These are phyloP conservation scores for Sporothrix phasma DNA, from an alignment of 2,329 filamentous ascomycete genomes.

Conservation along the genomic window DNA sequence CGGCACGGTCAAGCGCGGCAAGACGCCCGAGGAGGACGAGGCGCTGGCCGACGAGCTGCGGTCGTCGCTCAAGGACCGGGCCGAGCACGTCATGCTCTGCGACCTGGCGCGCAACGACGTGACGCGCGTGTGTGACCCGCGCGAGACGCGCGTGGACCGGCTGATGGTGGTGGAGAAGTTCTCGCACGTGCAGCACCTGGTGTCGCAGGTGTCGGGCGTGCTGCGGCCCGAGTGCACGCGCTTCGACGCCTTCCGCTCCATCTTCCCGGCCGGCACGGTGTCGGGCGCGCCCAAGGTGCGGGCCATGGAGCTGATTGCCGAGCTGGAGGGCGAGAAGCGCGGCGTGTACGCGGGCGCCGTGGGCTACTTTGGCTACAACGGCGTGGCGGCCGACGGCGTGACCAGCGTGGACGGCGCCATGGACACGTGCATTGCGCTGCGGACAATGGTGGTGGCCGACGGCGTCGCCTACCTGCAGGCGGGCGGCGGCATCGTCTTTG, in stretches of 20 bases:
- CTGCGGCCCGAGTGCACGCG: slow-evolving; percentile 72
- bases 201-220: slow-evolving; percentile 90
- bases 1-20: slow-evolving; percentile 83
- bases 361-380: slow-evolving; percentile 88
- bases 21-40: slow-evolving; percentile 71
- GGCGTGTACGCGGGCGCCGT: slow-evolving; percentile 94
- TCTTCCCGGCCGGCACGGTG: slow-evolving; percentile 94
- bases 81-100: slow-evolving; percentile 95
- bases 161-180: slow-evolving; percentile 93
- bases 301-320: slow-evolving; percentile 94
- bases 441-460: slow-evolving; percentile 92
- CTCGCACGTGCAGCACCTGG: slow-evolving; percentile 93
- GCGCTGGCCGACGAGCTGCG: slow-evolving; percentile 66
- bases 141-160: slow-evolving; percentile 80
- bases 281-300: slow-evolving; percentile 91
- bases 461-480: slow-evolving; percentile 83
- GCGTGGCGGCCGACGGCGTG: slow-evolving; percentile 51
- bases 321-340: slow-evolving; percentile 86
- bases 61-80: slow-evolving; percentile 78
- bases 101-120: slow-evolving; percentile 94
- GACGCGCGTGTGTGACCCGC: slow-evolving; percentile 87
- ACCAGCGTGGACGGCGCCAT: slow-evolving; percentile 68
- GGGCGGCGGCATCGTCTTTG: slow-evolving; percentile 87
- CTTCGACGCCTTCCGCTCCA: slow-evolving; percentile 91
- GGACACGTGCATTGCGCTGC: slow-evolving; percentile 73